phyloP scores from a whole-genome alignment of 2,329 filamentous ascomycete species.

The Aaosphaeria arxii region DNA sequence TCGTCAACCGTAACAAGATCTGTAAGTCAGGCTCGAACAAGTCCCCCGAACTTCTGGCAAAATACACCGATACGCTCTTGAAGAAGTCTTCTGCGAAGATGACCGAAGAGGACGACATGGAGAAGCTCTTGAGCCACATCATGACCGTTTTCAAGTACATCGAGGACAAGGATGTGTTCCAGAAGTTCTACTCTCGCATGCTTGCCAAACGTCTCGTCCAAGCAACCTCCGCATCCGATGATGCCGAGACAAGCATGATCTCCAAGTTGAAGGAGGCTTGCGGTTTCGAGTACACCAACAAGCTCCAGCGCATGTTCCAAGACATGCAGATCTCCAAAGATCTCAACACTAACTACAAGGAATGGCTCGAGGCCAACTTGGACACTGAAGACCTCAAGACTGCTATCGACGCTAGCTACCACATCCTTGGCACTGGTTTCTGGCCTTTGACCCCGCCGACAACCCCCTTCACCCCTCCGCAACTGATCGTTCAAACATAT shows the following conservation, averaged over 20 bases:
- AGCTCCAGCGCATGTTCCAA: conserved; percentile 99
- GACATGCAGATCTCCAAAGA: conserved; percentile 99
- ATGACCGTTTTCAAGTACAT: conserved; percentile 99
- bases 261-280: conserved; percentile 98
- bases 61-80: conserved; percentile 88
- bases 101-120: conserved; percentile 89
- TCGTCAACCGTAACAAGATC: conserved; percentile 95
- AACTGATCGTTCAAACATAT: conserved; percentile 80
- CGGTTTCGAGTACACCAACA: conserved; percentile 99
- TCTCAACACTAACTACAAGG: conserved; percentile 84
- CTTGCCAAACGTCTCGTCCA: conserved; percentile 91
- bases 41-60: conserved; percentile 90
- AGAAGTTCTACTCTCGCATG: conserved; percentile 98
- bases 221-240: conserved; percentile 91
- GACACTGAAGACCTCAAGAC: conserved; percentile 64
- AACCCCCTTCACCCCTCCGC: conserved; percentile 84
- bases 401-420: conserved; percentile 80
- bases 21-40: conserved; percentile 92
- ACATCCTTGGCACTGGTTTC: conserved; percentile 92
- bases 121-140: conserved; percentile 83
- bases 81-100: conserved; percentile 85
- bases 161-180: conserved; percentile 99
- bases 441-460: conserved; percentile 88
- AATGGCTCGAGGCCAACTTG: conserved; percentile 66
- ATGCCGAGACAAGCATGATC: conserved; percentile 99